Evolutionary conservation across 1,139 yeast species (phyloP), one percentile per base, ranked within the genome.

Genomic region (Candida frijolesensis): DNA sequence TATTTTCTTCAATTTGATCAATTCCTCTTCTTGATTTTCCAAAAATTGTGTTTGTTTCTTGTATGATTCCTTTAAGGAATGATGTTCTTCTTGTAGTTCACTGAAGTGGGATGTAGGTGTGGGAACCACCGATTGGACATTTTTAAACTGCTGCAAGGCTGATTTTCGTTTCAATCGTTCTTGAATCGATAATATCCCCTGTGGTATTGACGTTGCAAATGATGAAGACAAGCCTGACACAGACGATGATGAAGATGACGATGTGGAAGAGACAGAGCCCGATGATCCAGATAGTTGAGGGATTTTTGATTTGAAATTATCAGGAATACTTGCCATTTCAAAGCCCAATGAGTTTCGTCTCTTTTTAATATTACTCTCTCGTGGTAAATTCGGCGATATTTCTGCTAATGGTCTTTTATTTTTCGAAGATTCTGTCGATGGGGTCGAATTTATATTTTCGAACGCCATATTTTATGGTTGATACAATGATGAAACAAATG

Each of bases 21-120:
- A 52, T 38, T 68, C 72, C 1, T 57, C 56, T 37, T 65, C 66
- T 12, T 64, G 52, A 15, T 57, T 54, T 3, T 65, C 65, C 14
- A 60, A 33, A 12, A 45, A 40, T 14, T 15, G 30, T 16, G 38
- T 46, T 10, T 47, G 42, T 5, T 45, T 45, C n/a, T 47, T 50
- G 16, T 42, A 50, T 34, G 60, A 61, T 12, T 52, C 55, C 6
- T 52, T 50, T 42, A 65, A 49, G 5, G 52, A 49, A 30, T 56
- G 55, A 15, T 58, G 51, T 46, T 61, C 60, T 3, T 51, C 52
- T 15, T 58, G 58, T 29, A 68, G 52, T 25, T 54, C 57, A 38
- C 52, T 46, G 8, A 51, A 29, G 8, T 51, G 39, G n/a, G 15
- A 33, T 22, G 33, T 47, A 47, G 41, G 46, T 51, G 48, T 25